Base-by-base conservation (phyloP, 306 rosid species). In the Cucumis cinereus region DNA sequence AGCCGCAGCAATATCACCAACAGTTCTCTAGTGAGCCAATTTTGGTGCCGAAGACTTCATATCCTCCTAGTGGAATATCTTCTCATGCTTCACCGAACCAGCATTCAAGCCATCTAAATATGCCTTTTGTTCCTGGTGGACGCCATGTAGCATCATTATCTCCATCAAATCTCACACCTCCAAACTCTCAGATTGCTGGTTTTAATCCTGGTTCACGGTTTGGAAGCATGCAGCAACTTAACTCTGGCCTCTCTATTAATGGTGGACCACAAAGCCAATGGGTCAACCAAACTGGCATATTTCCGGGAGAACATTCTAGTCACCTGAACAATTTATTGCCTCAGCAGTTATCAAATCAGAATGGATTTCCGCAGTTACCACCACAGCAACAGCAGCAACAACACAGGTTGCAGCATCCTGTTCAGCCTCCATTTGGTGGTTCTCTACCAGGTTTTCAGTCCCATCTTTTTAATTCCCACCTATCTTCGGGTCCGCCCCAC, bases 21-120 rank as follows among this genome's bases (percentile, higher is more conserved):
- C 88, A 86, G 66, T 82, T 83, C 80, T 82, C 93, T 38, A 86
- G 90, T 75, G 97, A 92, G 79, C 86, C 92, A 9, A 88, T 86
- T 75, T 56, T 68, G 60, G 87, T 86, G 75, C 96, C 92, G 8
- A 90, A 86, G 57, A 81, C 96, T 52, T 81, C 89, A 60, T 83
- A 83, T 74, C 85, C 88, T 45, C 80, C 89, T 28, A 86, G 84
- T 40, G 88, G 87, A 73, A 78, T 77, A 54, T 63, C 88, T 77
- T 88, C 78, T 47, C 86, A 79, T 15, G 89, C 85, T 79, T 90
- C 92, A 28, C 89, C 92, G 12, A 88, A 84, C 79, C 87, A 69
- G 75, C 87, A 83, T 59, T 38, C 86, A 28, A 83, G 86, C 76
- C 89, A 83, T 75, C 72, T 78, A 60, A 88, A 88, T 60, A 79